These are phyloP conservation scores for Theileria orientalis DNA, from an alignment of 169 alveolate species.

Conservation along the genomic window DNA sequence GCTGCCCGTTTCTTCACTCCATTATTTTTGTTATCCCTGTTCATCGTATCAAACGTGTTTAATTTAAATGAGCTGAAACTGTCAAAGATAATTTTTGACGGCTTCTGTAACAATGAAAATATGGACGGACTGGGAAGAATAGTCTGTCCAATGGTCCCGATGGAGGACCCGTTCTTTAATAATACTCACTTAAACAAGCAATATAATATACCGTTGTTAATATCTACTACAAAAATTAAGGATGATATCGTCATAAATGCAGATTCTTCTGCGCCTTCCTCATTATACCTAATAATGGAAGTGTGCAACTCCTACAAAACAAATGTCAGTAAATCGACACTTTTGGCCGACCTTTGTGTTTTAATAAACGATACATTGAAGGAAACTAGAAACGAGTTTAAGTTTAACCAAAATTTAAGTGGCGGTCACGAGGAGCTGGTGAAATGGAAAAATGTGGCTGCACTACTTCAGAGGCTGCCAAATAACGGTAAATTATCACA, in stretches of 20 bases:
- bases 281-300: slow-evolving; percentile 12
- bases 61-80: slow-evolving; percentile 10
- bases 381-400: not conserved
- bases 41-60: not conserved
- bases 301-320: not conserved
- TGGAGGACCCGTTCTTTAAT: not conserved
- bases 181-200: not conserved
- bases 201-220: not conserved
- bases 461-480: slow-evolving; percentile 19
- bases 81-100: slow-evolving; percentile 1
- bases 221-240: slow-evolving; percentile 6
- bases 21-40: not conserved
- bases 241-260: not conserved
- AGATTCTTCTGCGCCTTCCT: slow-evolving; percentile 16
- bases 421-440: not conserved
- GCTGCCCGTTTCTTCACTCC: slow-evolving; percentile 9
- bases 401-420: not conserved
- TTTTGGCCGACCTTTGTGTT: slow-evolving; percentile 9
- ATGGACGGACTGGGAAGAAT: slow-evolving; percentile 11
- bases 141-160: slow-evolving; percentile 22
- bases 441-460: not conserved
- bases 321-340: not conserved
- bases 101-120: slow-evolving; percentile 14
- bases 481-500: slow-evolving; percentile 7
- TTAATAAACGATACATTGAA: not conserved